Evolutionary conservation across 345 rosid genomes (phyloP).

Genomic region (Boechera retrofracta): DNA sequence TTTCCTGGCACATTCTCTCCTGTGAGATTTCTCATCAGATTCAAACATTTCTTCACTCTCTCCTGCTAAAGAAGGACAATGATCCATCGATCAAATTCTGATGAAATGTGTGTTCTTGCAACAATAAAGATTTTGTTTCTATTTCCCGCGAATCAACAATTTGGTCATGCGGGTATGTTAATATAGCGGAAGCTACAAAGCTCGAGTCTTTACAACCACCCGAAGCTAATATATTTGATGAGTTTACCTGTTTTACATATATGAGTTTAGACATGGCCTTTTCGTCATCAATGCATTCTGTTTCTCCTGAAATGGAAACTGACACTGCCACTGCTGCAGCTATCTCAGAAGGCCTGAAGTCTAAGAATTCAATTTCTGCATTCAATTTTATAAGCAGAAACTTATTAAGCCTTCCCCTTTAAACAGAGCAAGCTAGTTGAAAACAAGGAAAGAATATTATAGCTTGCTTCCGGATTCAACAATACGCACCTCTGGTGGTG

Average conservation of each 20-base stretch:
- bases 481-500: constrained; percentile 59
- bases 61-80: constrained; percentile 52
- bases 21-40: constrained; percentile 53
- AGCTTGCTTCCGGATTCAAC: neutral
- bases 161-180: no score
- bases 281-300: constrained; percentile 47
- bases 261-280: constrained; percentile 49
- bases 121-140: neutral
- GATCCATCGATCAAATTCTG: constrained; percentile 18
- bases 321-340: constrained; percentile 75
- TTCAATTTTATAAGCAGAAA: constrained; percentile 49
- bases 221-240: neutral
- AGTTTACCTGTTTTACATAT: constrained; percentile 62
- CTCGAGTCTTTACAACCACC: constrained; percentile 13
- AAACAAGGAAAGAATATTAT: constrained; percentile 12
- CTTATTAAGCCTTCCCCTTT: constrained; percentile 4
- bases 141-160: no score
- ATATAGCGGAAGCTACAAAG: neutral
- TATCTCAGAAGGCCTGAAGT: constrained; percentile 77
- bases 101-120: constrained; percentile 6
- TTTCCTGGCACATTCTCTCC: constrained; percentile 45
- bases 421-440: constrained; percentile 23
- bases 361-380: constrained; percentile 82
- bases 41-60: constrained; percentile 61
- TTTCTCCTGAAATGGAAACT: constrained; percentile 56